phyloP scores from a whole-genome alignment of 306 rosid genomes.

The Lathyrus tuberosus region DNA sequence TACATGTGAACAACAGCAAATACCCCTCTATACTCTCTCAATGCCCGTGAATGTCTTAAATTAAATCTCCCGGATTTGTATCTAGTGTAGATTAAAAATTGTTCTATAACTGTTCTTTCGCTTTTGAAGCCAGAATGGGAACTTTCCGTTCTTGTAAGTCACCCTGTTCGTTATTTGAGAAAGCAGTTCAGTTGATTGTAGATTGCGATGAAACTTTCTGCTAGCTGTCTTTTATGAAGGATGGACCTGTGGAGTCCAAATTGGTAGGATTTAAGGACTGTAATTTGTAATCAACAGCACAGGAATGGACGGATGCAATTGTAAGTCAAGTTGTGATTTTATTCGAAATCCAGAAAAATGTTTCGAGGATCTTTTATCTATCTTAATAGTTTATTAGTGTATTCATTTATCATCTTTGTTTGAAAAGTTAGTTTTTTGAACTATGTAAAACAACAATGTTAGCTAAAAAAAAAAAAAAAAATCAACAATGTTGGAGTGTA shows the following conservation, averaged over 20 bases:
- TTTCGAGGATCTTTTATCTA: background rate
- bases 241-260: constrained; percentile 16
- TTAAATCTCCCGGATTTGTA: background rate
- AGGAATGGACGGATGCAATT: background rate
- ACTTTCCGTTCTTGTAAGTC: background rate
- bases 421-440: background rate
- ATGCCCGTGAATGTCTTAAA: constrained; percentile 12
- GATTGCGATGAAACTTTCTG: background rate
- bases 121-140: background rate
- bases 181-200: too few species aligned
- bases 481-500: background rate
- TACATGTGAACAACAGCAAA: constrained; percentile 2
- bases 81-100: background rate
- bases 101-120: background rate
- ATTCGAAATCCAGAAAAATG: background rate
- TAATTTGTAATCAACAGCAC: background rate
- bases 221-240: background rate
- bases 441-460: background rate
- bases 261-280: background rate
- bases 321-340: background rate
- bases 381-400: background rate
- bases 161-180: background rate
- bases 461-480: too few species aligned
- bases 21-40: background rate
- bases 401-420: background rate